Conservation (phyloP, 2,329 filamentous ascomycete species). For the Colletotrichum phormii region DNA sequence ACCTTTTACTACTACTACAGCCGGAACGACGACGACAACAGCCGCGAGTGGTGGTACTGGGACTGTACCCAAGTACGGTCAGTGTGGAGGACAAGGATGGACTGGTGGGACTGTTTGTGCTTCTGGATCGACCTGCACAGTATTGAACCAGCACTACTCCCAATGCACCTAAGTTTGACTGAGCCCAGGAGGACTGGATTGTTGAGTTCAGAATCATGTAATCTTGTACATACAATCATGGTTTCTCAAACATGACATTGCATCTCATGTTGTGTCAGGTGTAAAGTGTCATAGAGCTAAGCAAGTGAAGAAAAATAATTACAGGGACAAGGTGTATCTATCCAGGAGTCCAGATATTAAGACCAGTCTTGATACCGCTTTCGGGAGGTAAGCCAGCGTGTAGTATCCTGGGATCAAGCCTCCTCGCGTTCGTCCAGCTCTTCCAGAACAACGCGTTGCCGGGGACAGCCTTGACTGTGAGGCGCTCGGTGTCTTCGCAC, state of each 20-base stretch:
- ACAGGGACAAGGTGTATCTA: neutral
- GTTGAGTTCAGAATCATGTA: neutral
- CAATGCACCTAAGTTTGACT: slow-evolving; percentile 50
- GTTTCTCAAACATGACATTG: too few relatives aligned
- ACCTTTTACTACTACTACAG: slow-evolving; percentile 14
- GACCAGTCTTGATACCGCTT: slow-evolving; percentile 6
- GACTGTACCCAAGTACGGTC: slow-evolving; percentile 46
- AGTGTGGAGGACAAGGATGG: slow-evolving; percentile 52
- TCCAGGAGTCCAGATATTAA: slow-evolving; percentile 13
- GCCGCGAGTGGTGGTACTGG: slow-evolving; percentile 29
- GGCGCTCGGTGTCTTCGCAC: neutral
- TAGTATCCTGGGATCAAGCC: neutral
- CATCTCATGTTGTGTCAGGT: too few relatives aligned
- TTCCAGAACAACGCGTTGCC: slow-evolving; percentile 13
- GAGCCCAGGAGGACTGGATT: accelerated
- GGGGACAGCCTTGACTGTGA: slow-evolving; percentile 2
- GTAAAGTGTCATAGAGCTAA: too few relatives aligned
- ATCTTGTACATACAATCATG: neutral
- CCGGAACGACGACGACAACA: slow-evolving; percentile 26
- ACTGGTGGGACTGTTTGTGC: slow-evolving; percentile 50
- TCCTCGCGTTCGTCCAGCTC: slow-evolving; percentile 5
- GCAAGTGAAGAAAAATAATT: neutral
- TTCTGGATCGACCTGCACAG: slow-evolving; percentile 49
- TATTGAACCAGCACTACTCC: slow-evolving; percentile 53
- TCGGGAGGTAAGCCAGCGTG: slow-evolving; percentile 9